Conservation (phyloP, 768 basidiomycete species). For the Boletus edulis region DNA sequence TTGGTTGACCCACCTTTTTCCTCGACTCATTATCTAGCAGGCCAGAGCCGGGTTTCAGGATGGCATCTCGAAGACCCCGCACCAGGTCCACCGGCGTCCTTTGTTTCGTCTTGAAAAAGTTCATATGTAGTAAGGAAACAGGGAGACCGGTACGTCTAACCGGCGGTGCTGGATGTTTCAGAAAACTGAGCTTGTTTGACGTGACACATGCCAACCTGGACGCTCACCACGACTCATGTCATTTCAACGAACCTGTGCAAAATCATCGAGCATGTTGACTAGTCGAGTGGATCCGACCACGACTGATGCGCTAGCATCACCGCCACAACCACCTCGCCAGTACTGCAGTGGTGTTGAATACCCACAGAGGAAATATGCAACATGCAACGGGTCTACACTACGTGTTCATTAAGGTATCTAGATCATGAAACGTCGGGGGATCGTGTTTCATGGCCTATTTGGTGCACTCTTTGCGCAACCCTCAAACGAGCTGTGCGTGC, state of each 20-base stretch:
- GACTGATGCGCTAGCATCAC: too few species aligned
- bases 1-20: conserved; percentile 60
- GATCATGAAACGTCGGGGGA: too few species aligned
- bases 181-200: neutral
- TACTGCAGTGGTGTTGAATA: too few species aligned
- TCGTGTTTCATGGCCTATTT: neutral
- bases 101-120: conserved; percentile 93
- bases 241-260: too few species aligned
- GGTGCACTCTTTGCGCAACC: neutral
- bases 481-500: neutral
- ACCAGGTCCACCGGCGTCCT: conserved; percentile 88
- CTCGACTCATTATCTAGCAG: conserved; percentile 73
- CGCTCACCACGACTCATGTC: too few species aligned
- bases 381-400: too few species aligned
- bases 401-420: too few species aligned
- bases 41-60: conserved; percentile 70
- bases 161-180: neutral
- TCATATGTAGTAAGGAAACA: conserved; percentile 42
- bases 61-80: conserved; percentile 72
- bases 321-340: too few species aligned
- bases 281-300: too few species aligned
- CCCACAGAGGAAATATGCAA: too few species aligned
- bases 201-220: neutral
- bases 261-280: too few species aligned
- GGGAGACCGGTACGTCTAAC: neutral